These are phyloP conservation scores for Cubamyces lactineus DNA, from an alignment of 768 basidiomycete species.

Conservation along the genomic window DNA sequence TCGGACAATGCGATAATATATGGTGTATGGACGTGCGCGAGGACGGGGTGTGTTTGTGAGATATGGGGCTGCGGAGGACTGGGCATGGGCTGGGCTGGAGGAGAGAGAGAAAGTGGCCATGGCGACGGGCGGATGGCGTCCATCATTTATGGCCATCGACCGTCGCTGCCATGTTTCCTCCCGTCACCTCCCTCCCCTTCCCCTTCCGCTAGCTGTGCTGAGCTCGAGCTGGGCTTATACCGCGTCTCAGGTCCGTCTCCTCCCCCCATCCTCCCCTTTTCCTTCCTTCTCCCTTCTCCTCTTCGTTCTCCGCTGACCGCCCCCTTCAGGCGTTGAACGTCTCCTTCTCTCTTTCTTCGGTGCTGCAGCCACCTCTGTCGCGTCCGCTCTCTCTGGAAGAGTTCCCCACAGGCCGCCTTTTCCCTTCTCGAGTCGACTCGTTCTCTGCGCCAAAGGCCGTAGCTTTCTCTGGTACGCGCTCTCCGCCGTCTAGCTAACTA, in stretches of 20 bases:
- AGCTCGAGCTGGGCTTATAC: conserved; percentile 20
- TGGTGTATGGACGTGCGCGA: neutral
- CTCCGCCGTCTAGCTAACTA: neutral
- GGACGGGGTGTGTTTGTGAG: neutral
- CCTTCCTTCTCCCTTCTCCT: conserved; percentile 32
- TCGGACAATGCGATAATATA: neutral
- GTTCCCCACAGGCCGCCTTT: conserved; percentile 41
- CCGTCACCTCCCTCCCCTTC: conserved; percentile 3
- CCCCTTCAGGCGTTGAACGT: conserved; percentile 70
- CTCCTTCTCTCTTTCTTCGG: conserved; percentile 48
- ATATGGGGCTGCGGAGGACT: conserved; percentile 2
- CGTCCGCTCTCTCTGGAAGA: conserved; percentile 56
- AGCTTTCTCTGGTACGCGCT: conserved; percentile 20
- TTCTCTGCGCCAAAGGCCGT: conserved; percentile 21
- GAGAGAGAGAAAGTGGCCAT: conserved; percentile 25
- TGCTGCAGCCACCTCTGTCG: conserved; percentile 48
- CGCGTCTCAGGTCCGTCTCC: conserved; percentile 22
- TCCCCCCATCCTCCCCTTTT: conserved; percentile 15
- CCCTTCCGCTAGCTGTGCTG: conserved; percentile 9
- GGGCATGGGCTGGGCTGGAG: conserved; percentile 1
- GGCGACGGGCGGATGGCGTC: conserved; percentile 23
- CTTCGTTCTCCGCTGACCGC: conserved; percentile 39
- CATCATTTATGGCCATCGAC: conserved; percentile 22
- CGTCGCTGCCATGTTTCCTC: neutral
- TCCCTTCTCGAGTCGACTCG: conserved; percentile 29